Conservation (phyloP, 305 asterid genomes). For the Fraxinus paxiana region DNA sequence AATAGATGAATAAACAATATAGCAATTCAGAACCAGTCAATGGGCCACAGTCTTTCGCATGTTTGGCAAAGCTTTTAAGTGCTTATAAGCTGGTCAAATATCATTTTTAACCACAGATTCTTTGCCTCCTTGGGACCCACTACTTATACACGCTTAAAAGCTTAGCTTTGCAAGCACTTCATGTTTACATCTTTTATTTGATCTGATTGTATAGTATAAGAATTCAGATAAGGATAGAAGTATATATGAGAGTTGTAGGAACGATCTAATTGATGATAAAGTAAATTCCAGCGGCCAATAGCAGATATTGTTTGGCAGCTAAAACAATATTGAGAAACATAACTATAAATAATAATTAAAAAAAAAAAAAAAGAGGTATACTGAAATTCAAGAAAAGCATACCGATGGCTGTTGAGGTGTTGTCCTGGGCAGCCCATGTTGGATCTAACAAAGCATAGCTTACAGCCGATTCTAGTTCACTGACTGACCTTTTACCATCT, state of each 20-base stretch:
- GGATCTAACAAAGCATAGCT: slow-evolving; percentile 93
- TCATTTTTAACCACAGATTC: background rate
- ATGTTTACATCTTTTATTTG: background rate
- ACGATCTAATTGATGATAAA: background rate
- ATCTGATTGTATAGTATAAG: background rate
- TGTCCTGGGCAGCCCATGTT: slow-evolving; percentile 97
- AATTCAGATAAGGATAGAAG: background rate
- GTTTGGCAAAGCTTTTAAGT: background rate
- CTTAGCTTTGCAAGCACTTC: background rate
- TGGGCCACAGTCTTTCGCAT: background rate
- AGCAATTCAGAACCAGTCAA: background rate
- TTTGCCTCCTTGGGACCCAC: background rate
- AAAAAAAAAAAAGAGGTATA: background rate
- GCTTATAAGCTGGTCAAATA: background rate
- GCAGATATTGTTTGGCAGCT: slow-evolving; percentile 11
- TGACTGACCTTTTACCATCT: slow-evolving; percentile 74
- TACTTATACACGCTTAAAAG: background rate
- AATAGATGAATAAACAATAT: background rate
- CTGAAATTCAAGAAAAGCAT: slow-evolving; percentile 23
- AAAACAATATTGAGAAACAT: background rate
- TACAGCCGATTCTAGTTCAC: slow-evolving; percentile 88
- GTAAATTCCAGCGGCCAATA: background rate
- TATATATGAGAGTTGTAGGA: background rate
- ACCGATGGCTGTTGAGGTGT: slow-evolving; percentile 97
- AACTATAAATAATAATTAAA: background rate